Base-by-base conservation (phyloP, 306 rosid species). In the Quercus parvula region DNA sequence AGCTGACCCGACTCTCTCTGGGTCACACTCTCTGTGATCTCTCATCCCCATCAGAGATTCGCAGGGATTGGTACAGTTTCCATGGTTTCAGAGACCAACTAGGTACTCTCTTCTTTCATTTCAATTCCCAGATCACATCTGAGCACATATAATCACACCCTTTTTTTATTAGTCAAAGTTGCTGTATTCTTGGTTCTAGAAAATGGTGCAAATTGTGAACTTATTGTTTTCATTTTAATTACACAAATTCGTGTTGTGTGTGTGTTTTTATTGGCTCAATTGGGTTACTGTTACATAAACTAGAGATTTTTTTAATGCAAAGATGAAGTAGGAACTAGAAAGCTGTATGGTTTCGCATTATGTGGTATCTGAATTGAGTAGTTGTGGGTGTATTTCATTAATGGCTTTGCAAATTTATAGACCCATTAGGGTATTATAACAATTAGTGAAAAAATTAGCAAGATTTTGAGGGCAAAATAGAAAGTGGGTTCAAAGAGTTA, bases 401-500 rank as follows among this genome's bases (percentile, higher is more conserved):
- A 31, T 1, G 33, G 9, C 25, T 66, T 66, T 66, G 52, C 52
- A 33, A 35, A n/a, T 67, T n/a, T 33, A 67, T 33, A 38, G 49
- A n/a, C 13, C 14, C 10, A 33, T 63, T 64, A 12, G 20, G 70
- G 6, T 64, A 5, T 15, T 30, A n/a, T 30, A 10, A 66, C 71
- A 7, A 66, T 15, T 31, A 31, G 71, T 15, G 6, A 5, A 18
- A 25, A 33, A 17, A 19, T 35, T 9, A 22, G 72, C n/a, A 35
- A 68, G 15, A n/a, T 61, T 49, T 81, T 51, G 44, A 56, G 56
- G 72, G 72, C 52, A 35, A 35, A 24, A 27, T 11, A 25, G 57
- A 27, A 41, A 25, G 57, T 2, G 52, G 63, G 31, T 12, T 82
- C 31, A 61, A 81, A 75, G 58, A 57, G 38, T 77, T 63, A 20